Percentiles rank a stretch among this genome's conserved stretches.
Conservation (phyloP, 371 early-diverging fungal genomes). For the Conidiobolus incongruus region DNA sequence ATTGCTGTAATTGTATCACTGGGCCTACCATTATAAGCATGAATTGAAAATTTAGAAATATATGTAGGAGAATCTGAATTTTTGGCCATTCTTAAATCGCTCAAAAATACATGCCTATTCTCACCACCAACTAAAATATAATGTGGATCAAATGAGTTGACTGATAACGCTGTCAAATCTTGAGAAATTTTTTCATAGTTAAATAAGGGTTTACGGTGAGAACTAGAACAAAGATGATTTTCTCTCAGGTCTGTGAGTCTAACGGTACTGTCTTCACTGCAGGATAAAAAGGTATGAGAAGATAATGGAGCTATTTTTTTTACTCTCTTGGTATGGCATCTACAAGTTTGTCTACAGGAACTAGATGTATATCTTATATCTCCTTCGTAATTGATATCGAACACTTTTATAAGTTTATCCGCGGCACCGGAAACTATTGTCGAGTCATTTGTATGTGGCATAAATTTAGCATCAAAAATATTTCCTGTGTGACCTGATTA, state of each 20-base stretch:
- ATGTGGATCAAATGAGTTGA: no score
- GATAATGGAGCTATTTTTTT: slow-evolving; percentile 21
- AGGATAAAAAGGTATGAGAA: slow-evolving; percentile 26
- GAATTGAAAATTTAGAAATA: no score
- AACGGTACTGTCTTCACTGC: slow-evolving; percentile 33
- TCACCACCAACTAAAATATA: no score
- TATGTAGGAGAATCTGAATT: no score
- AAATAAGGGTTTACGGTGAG: background rate
- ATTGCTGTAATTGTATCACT: no score
- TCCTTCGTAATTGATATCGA: slow-evolving; percentile 19
- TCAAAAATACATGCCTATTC: no score
- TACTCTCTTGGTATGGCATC: slow-evolving; percentile 9
- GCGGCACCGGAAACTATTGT: slow-evolving; percentile 40
- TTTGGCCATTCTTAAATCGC: slow-evolving; percentile 14
- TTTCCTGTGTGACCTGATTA: slow-evolving; percentile 35
- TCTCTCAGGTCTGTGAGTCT: background rate
- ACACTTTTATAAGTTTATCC: slow-evolving; percentile 36
- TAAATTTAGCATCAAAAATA: slow-evolving; percentile 50
- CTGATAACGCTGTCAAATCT: no score
- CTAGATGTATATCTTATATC: slow-evolving; percentile 2
- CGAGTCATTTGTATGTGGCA: slow-evolving; percentile 33
- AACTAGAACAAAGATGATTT: background rate
- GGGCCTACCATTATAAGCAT: no score
- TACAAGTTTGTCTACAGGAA: slow-evolving; percentile 9
- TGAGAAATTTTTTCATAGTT: slow-evolving; percentile 20